Percentiles rank a stretch among this genome's conserved stretches.
Evolutionary conservation across 352 stramenopile genomes (phyloP).

Genomic region (Phytophthora cajani): DNA sequence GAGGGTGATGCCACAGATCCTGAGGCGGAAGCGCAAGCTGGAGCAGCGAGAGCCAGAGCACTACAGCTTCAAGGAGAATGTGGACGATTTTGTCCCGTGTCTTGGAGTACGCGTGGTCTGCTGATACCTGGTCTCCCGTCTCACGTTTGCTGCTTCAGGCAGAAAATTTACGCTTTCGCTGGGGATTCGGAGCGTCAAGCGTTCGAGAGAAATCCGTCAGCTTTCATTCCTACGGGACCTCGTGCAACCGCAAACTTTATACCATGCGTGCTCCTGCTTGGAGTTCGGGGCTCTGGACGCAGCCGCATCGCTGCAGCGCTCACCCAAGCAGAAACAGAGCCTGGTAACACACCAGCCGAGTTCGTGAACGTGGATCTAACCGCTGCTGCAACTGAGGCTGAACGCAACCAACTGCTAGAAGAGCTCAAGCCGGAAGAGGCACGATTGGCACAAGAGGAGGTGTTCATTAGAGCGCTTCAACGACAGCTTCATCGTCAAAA

Average conservation of each 20-base stretch:
- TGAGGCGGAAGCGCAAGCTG: constrained; percentile 21
- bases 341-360: constrained; percentile 1
- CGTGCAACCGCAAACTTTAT: constrained; percentile 41
- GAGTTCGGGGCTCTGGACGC: constrained; percentile 47
- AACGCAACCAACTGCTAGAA: constrained; percentile 24
- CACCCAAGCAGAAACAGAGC: constrained; percentile 4
- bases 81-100: constrained; percentile 66
- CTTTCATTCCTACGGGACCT: constrained; percentile 44
- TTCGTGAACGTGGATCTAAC: constrained; percentile 32
- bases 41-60: constrained; percentile 20
- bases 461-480: constrained; percentile 28
- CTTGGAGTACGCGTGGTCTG: constrained; percentile 47
- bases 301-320: constrained; percentile 15
- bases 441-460: constrained; percentile 23
- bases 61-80: constrained; percentile 54
- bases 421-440: constrained; percentile 35
- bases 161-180: constrained; percentile 68
- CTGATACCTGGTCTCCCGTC: constrained; percentile 52
- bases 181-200: constrained; percentile 41
- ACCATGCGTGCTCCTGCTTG: constrained; percentile 58
- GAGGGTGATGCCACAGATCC: constrained; percentile 13
- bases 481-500: constrained; percentile 21
- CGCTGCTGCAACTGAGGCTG: constrained; percentile 4
- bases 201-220: constrained; percentile 60
- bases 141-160: constrained; percentile 48